These are phyloP conservation scores for Edaphochlamys debaryana DNA, from an alignment of 139 green algal genomes.

Conservation along the genomic window DNA sequence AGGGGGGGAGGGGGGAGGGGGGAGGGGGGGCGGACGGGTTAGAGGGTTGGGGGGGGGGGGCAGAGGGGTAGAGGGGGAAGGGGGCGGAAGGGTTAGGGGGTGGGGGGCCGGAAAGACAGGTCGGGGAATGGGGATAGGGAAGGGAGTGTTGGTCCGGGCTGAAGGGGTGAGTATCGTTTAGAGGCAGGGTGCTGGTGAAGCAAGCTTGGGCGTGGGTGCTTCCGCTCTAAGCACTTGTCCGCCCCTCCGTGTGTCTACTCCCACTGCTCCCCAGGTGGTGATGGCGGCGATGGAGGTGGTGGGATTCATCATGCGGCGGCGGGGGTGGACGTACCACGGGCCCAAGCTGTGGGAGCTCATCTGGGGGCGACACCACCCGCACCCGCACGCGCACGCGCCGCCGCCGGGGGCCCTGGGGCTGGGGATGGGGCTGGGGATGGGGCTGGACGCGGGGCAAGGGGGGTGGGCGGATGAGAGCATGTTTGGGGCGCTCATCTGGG, in stretches of 20 bases:
- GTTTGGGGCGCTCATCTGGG: no score
- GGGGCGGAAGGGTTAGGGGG: no score
- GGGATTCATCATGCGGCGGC: slow-evolving; percentile 18
- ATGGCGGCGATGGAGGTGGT: slow-evolving; percentile 39
- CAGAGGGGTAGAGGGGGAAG: no score
- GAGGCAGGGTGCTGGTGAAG: no score
- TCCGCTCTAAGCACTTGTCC: background rate
- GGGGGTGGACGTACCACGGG: slow-evolving; percentile 17
- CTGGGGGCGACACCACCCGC: background rate
- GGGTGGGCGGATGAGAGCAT: no score
- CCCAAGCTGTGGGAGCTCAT: slow-evolving; percentile 36
- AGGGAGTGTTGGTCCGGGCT: no score
- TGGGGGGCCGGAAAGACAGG: no score
- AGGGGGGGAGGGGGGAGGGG: background rate
- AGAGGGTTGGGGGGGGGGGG: background rate
- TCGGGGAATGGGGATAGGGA: no score
- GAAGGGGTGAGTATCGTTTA: no score
- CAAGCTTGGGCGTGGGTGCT: background rate
- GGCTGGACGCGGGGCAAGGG: no score
- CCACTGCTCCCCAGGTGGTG: slow-evolving; percentile 15
- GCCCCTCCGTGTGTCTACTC: background rate
- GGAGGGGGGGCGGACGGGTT: background rate
- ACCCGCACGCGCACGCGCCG: background rate
- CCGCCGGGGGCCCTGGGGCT: background rate
- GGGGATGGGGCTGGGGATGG: background rate